phyloP scores from a whole-genome alignment of 2,329 filamentous ascomycete genomes.

The Cytospora mali region DNA sequence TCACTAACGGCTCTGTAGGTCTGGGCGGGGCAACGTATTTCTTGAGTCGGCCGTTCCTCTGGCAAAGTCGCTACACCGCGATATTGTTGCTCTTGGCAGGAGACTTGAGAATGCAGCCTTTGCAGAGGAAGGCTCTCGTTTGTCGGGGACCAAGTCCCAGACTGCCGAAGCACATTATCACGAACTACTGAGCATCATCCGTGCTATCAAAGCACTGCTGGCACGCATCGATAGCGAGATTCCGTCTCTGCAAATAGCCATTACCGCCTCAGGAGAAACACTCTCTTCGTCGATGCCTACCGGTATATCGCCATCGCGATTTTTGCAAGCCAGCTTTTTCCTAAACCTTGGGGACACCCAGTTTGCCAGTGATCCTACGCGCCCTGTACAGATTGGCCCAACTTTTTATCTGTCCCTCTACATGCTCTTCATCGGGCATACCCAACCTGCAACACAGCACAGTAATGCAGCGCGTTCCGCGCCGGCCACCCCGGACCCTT shows the following conservation, averaged over 20 bases:
- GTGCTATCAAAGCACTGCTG: slow-evolving; percentile 75
- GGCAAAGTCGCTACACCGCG: slow-evolving; percentile 79
- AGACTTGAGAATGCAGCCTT: slow-evolving; percentile 71
- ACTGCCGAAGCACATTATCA: slow-evolving; percentile 59
- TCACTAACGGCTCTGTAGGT: slow-evolving; percentile 42
- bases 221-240: slow-evolving; percentile 86
- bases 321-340: slow-evolving; percentile 91
- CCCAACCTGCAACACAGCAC: slow-evolving; percentile 30
- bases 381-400: slow-evolving; percentile 80
- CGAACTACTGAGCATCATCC: slow-evolving; percentile 70
- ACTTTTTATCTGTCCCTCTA: slow-evolving; percentile 87
- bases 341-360: slow-evolving; percentile 84
- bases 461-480: background rate
- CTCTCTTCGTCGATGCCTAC: slow-evolving; percentile 78
- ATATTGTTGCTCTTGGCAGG: slow-evolving; percentile 79
- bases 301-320: slow-evolving; percentile 83
- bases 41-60: slow-evolving; percentile 84
- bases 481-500: slow-evolving; percentile 27
- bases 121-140: slow-evolving; percentile 57
- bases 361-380: slow-evolving; percentile 66
- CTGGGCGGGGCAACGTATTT: slow-evolving; percentile 55
- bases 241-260: slow-evolving; percentile 88
- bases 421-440: slow-evolving; percentile 89
- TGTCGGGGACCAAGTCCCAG: slow-evolving; percentile 47
- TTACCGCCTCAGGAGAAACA: slow-evolving; percentile 89